Conservation (phyloP, 2,329 filamentous ascomycete species). For the Clarireedia monteithiana region DNA sequence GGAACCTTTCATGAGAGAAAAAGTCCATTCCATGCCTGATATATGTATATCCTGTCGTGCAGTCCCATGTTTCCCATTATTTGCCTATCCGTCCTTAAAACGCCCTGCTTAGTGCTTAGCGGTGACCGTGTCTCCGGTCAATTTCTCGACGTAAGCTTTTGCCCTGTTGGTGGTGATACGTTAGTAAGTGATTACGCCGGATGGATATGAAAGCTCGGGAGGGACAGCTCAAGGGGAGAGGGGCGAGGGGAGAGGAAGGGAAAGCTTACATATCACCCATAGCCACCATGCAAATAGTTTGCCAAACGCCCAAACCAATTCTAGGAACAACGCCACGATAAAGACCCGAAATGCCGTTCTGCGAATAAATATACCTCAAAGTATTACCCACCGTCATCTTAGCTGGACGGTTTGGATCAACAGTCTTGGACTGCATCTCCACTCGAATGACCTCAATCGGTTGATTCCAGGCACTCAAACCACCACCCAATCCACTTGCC, state of each 20-base stretch:
- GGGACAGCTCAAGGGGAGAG: neutral
- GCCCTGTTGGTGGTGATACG: slow-evolving; percentile 44
- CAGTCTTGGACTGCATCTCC: slow-evolving; percentile 99
- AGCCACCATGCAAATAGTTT: slow-evolving; percentile 99
- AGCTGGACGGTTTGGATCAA: slow-evolving; percentile 95
- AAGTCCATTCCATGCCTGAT: neutral
- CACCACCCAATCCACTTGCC: slow-evolving; percentile 81
- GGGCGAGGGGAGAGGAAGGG: neutral
- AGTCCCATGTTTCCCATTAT: neutral
- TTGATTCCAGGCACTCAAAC: slow-evolving; percentile 97
- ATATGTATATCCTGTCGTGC: neutral
- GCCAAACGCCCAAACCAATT: slow-evolving; percentile 94
- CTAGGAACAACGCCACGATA: slow-evolving; percentile 94
- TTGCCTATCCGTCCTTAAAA: slow-evolving; percentile 12
- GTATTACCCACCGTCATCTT: slow-evolving; percentile 95
- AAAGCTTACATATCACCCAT: slow-evolving; percentile 84
- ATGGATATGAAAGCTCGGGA: no score
- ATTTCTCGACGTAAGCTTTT: slow-evolving; percentile 58
- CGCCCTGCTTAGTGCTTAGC: slow-evolving; percentile 55
- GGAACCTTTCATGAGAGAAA: no score
- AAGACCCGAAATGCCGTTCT: slow-evolving; percentile 82
- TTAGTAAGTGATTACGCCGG: slow-evolving; percentile 9
- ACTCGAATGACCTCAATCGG: slow-evolving; percentile 99
- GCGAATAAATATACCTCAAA: slow-evolving; percentile 78
- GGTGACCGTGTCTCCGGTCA: slow-evolving; percentile 56